Evolutionary conservation across 345 rosid species (phyloP).

Genomic region (Gossypium anomalum): DNA sequence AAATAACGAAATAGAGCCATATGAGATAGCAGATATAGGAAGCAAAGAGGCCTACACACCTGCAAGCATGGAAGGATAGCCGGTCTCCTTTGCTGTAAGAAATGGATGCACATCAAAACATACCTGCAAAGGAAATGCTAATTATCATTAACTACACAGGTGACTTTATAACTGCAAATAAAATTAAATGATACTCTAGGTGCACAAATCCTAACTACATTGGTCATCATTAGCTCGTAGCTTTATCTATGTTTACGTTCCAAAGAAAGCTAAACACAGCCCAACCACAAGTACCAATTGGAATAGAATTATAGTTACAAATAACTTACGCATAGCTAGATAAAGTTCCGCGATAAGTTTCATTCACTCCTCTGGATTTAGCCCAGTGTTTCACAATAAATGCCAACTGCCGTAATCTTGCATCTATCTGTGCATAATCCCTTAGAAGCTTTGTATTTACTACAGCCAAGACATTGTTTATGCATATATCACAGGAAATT

Average conservation of each 20-base stretch:
- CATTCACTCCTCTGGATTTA: slow-evolving; percentile 90
- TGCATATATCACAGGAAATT: slow-evolving; percentile 88
- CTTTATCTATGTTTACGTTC: neutral
- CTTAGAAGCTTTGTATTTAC: slow-evolving; percentile 92
- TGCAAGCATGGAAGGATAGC: slow-evolving; percentile 96
- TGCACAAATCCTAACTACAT: neutral
- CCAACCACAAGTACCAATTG: slow-evolving; percentile 4
- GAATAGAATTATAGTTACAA: slow-evolving; percentile 10
- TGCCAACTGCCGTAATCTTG: slow-evolving; percentile 74
- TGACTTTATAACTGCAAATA: neutral
- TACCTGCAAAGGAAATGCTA: slow-evolving; percentile 48
- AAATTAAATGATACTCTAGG: neutral
- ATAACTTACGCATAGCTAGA: slow-evolving; percentile 96
- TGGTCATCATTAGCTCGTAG: neutral
- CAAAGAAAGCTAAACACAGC: neutral
- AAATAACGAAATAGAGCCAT: neutral
- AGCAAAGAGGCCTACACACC: slow-evolving; percentile 33
- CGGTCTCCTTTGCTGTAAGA: slow-evolving; percentile 82
- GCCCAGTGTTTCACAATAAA: slow-evolving; percentile 98
- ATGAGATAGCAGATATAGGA: neutral
- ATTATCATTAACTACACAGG: neutral
- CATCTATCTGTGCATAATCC: slow-evolving; percentile 81
- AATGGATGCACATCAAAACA: slow-evolving; percentile 95
- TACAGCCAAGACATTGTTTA: slow-evolving; percentile 89
- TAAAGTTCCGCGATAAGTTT: slow-evolving; percentile 91